Evolutionary conservation across 495 filamentous ascomycete genomes (phyloP), one percentile per base, ranked within the genome.

Genomic region (Neurospora sp.): DNA sequence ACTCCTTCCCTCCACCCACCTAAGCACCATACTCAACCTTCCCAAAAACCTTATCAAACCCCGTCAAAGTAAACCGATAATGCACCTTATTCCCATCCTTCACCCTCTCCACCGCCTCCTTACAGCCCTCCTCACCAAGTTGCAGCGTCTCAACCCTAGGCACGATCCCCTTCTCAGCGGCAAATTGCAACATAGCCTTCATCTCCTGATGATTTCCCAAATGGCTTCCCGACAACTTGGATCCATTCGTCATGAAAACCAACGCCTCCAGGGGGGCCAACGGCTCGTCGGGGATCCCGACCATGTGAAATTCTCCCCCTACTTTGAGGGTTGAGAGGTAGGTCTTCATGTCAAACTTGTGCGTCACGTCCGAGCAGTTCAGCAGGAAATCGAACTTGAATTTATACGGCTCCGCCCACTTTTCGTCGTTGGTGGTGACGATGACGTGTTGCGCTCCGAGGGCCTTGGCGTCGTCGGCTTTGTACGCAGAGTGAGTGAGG

Each of bases 371-470:
- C 62, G 92, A 88, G 72, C 85, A 85, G 85, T 92, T 93, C 77
- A 95, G 84, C 77, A 93, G 89, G 78, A 93, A 85, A 83, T 93
- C 90, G 81, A 94, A 93, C 69, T 83, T 88, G 82, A 88, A 92
- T 41, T 81, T 83, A 71, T 82, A 81, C 38, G 79, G 78, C 44
- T 84, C 79, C 3, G 85, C 87, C 92, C 91, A 95, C 49, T 86
- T 84, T 73, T 93, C 86, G 54, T 92, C 89, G 2, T 78, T 81
- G 12, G 89, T 93, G 18, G 87, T 75, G 40, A 70, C 85, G 71
- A 94, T 91, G 79, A 90, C 93, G 20, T 86, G 84, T 78, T 90
- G 88, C 16, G 90, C 90, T 8, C 90, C 90, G 0, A 91, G 82
- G 75, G 86, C 85, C 73, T 87, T 40, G 2, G 90, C 91, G 82